A percentile compares a stretch with the other conserved stretches of the same genome.
These are phyloP conservation scores for Cucurbita ficifolia DNA, from an alignment of 306 rosid species.

Conservation along the genomic window DNA sequence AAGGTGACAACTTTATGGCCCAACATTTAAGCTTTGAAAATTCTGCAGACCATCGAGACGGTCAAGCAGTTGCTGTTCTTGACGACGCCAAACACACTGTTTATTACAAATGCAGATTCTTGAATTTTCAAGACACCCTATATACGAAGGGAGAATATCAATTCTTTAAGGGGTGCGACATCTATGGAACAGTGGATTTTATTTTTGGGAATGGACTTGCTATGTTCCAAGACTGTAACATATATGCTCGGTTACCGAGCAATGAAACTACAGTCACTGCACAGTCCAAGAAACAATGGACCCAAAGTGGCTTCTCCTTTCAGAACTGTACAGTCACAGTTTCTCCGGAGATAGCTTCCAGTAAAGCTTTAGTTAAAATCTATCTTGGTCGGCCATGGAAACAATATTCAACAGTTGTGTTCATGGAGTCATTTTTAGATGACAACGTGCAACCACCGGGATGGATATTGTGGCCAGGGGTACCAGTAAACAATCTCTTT, in stretches of 20 bases:
- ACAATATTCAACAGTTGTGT: not conserved
- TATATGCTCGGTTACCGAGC: not conserved
- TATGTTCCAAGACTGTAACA: not conserved
- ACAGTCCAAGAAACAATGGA: not conserved
- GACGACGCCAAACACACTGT: not conserved
- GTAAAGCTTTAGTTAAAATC: not conserved
- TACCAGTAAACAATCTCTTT: not conserved
- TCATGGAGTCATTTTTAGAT: not conserved
- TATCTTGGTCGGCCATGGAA: not conserved
- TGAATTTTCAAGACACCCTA: not conserved
- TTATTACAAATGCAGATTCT: not conserved
- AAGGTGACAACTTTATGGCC: not conserved
- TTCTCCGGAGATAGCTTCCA: not conserved
- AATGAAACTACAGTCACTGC: not conserved
- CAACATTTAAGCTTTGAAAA: not conserved
- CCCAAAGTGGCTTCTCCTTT: not conserved
- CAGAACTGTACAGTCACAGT: not conserved
- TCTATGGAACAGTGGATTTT: not conserved
- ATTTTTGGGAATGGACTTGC: not conserved
- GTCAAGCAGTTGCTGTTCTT: not conserved
- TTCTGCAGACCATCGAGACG: not conserved
- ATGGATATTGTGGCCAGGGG: not conserved
- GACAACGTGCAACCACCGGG: not conserved
- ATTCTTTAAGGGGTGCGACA: not conserved
- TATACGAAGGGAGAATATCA: rapidly evolving